phyloP scores from a whole-genome alignment of 2,329 filamentous ascomycete species.

The Clonostachys solani region DNA sequence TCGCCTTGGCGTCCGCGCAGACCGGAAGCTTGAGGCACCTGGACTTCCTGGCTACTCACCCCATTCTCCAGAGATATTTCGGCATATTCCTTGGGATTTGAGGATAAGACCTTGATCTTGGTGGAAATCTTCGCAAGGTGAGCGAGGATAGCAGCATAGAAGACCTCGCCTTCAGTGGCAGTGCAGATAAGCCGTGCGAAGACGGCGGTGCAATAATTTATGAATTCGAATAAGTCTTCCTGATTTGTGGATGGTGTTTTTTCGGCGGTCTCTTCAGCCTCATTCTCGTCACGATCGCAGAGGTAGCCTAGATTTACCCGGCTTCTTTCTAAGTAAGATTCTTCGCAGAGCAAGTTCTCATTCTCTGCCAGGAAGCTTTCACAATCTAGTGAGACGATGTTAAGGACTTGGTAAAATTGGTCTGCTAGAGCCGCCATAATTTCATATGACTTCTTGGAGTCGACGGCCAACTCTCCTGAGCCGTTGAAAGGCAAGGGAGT shows the following conservation, averaged over 20 bases:
- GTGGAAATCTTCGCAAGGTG: neutral
- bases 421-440: no score
- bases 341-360: neutral
- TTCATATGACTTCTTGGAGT: neutral
- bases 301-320: neutral
- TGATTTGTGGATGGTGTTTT: neutral
- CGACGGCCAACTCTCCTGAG: neutral
- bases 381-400: neutral
- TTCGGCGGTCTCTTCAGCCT: neutral
- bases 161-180: neutral
- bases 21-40: neutral
- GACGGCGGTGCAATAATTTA: neutral
- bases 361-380: neutral
- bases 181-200: neutral
- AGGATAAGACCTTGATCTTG: neutral
- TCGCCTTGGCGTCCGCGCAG: no score
- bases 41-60: neutral
- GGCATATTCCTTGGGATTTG: neutral
- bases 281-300: neutral
- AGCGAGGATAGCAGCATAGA: neutral
- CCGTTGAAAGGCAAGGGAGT: neutral
- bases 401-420: neutral
- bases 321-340: neutral
- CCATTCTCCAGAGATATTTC: neutral
- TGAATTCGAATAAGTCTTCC: neutral